Conservation (phyloP, 192 early-diverging fungal species). For the Tieghemiomyces parasiticus region DNA sequence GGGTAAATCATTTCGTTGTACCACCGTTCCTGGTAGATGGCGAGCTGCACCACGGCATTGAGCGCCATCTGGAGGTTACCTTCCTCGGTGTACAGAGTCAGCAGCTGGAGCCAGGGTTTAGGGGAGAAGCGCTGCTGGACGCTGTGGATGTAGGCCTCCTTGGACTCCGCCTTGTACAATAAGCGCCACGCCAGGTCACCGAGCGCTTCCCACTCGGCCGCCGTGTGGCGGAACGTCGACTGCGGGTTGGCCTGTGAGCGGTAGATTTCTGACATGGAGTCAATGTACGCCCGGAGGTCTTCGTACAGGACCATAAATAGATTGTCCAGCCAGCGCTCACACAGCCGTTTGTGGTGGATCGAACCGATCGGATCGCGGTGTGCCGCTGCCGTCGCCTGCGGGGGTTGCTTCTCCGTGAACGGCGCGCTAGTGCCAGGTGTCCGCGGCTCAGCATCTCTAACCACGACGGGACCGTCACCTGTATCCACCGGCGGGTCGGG, state of each 20-base stretch:
- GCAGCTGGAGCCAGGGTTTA: constrained; percentile 73
- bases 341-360: constrained; percentile 64
- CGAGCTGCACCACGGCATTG: constrained; percentile 64
- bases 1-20: constrained; percentile 90
- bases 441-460: background rate
- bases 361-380: background rate
- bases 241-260: constrained; percentile 52
- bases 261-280: constrained; percentile 74
- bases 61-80: constrained; percentile 62
- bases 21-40: constrained; percentile 76
- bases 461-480: background rate
- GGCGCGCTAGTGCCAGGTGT: background rate
- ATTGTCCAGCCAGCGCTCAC: constrained; percentile 99
- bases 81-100: constrained; percentile 61
- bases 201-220: constrained; percentile 95
- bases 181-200: constrained; percentile 84
- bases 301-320: constrained; percentile 98
- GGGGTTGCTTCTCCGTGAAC: constrained; percentile 7
- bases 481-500: background rate
- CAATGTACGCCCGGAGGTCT: constrained; percentile 87
- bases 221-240: constrained; percentile 77
- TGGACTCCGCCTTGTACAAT: constrained; percentile 77
- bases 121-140: constrained; percentile 84
- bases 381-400: background rate
- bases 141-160: constrained; percentile 78